Conservation (phyloP, 1,284 basidiomycete species). For the Flammula alnicola region DNA sequence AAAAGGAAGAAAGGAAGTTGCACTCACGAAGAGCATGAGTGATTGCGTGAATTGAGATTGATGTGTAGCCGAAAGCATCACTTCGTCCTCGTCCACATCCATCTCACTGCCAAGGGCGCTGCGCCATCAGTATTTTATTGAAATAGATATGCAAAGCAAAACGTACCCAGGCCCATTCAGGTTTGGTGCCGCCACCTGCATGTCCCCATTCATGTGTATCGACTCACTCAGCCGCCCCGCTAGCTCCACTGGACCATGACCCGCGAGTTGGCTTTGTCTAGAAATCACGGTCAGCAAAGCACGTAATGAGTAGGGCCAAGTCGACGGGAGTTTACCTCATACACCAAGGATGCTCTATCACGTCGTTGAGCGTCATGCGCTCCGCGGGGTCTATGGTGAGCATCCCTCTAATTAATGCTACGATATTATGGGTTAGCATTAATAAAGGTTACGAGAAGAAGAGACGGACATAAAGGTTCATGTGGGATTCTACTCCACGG, state of each 20-base stretch:
- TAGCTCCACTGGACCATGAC: conserved; percentile 53
- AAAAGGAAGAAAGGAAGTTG: conserved; percentile 3
- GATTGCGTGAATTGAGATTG: conserved; percentile 45
- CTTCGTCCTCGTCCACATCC: conserved; percentile 59
- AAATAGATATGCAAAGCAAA: not conserved
- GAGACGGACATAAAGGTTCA: conserved; percentile 62
- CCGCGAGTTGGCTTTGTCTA: conserved; percentile 75
- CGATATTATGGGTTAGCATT: not conserved
- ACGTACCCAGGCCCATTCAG: conserved; percentile 33
- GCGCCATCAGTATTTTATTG: not conserved
- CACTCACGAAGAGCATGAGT: conserved; percentile 45
- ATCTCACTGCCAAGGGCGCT: conserved; percentile 23
- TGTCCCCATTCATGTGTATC: conserved; percentile 69
- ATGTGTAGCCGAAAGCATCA: conserved; percentile 53
- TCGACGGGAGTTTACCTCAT: conserved; percentile 59
- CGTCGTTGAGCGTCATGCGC: conserved; percentile 74
- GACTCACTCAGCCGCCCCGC: conserved; percentile 75
- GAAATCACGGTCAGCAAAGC: conserved; percentile 2
- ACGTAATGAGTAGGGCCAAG: not conserved
- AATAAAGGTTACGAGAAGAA: not conserved
- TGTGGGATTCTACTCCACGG: conserved; percentile 83
- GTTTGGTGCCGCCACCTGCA: conserved; percentile 59
- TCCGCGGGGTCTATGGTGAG: conserved; percentile 74
- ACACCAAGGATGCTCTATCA: conserved; percentile 82
- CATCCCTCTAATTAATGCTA: conserved; percentile 77